Conservation (phyloP, 225 moss, liverwort and hornwort species). For the Asterella californica region DNA sequence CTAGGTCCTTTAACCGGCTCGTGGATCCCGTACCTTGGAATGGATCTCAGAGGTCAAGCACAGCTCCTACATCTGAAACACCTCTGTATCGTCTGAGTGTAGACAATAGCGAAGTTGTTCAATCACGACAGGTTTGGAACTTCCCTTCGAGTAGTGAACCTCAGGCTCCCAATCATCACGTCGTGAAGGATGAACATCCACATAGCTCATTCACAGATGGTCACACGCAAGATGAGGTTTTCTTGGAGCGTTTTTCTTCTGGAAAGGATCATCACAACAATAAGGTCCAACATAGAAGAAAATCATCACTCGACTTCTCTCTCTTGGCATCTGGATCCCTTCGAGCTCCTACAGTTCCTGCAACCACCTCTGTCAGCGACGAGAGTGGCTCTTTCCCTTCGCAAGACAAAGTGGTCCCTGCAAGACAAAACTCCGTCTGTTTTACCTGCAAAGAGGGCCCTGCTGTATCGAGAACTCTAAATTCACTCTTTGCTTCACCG, state of each 20-base stretch:
- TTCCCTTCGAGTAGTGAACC: background rate
- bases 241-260: conserved; percentile 48
- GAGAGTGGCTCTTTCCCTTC: background rate
- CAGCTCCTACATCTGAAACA: background rate
- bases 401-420: conserved; percentile 11
- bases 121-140: conserved; percentile 16
- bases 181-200: conserved; percentile 14
- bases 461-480: background rate
- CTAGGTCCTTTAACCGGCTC: background rate
- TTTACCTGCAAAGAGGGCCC: conserved; percentile 6
- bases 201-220: background rate
- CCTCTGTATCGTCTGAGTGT: background rate
- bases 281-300: conserved; percentile 10
- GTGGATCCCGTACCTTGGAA: background rate
- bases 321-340: background rate
- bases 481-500: background rate
- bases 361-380: background rate
- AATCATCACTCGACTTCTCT: background rate
- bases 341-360: background rate
- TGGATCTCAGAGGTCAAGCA: background rate
- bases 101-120: background rate
- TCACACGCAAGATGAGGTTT: conserved; percentile 39
- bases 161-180: conserved; percentile 1
- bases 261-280: background rate
- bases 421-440: conserved; percentile 5